These are phyloP conservation scores for Paecilomyces niveus DNA, from an alignment of 2,329 filamentous ascomycete species.

Conservation along the genomic window DNA sequence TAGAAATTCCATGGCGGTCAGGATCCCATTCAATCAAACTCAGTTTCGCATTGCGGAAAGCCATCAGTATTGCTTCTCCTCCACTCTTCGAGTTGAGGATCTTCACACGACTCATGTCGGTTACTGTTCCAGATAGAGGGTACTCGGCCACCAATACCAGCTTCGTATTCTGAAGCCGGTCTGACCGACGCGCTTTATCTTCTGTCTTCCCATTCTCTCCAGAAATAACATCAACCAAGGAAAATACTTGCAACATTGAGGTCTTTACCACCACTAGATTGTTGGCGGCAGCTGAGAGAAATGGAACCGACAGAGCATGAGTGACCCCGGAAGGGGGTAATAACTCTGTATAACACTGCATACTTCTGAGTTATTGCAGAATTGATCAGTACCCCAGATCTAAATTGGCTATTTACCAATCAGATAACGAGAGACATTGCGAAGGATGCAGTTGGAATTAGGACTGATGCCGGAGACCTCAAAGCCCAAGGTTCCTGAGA, in stretches of 20 bases:
- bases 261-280: slow-evolving; percentile 91
- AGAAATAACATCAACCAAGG: slow-evolving; percentile 52
- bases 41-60: slow-evolving; percentile 85
- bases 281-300: slow-evolving; percentile 65
- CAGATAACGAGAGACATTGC: neutral
- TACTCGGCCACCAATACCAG: slow-evolving; percentile 82
- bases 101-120: slow-evolving; percentile 72
- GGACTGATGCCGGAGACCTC: neutral
- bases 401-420: neutral
- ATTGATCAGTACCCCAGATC: neutral
- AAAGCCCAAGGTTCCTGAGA: neutral
- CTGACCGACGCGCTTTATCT: slow-evolving; percentile 53
- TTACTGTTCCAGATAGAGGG: slow-evolving; percentile 73
- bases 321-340: slow-evolving; percentile 90
- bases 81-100: slow-evolving; percentile 65
- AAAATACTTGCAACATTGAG: slow-evolving; percentile 87
- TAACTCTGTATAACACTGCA: slow-evolving; percentile 98
- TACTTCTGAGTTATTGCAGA: slow-evolving; percentile 29
- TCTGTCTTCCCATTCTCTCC: slow-evolving; percentile 36
- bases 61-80: slow-evolving; percentile 74
- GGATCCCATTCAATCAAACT: slow-evolving; percentile 93
- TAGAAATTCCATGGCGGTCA: slow-evolving; percentile 68
- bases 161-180: slow-evolving; percentile 63
- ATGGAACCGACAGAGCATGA: slow-evolving; percentile 72
- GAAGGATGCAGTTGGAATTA: neutral